Evolutionary conservation across 2,329 filamentous ascomycete species (phyloP), one percentile per base, ranked within the genome.

Genomic region (Ophiosphaerella korrae): DNA sequence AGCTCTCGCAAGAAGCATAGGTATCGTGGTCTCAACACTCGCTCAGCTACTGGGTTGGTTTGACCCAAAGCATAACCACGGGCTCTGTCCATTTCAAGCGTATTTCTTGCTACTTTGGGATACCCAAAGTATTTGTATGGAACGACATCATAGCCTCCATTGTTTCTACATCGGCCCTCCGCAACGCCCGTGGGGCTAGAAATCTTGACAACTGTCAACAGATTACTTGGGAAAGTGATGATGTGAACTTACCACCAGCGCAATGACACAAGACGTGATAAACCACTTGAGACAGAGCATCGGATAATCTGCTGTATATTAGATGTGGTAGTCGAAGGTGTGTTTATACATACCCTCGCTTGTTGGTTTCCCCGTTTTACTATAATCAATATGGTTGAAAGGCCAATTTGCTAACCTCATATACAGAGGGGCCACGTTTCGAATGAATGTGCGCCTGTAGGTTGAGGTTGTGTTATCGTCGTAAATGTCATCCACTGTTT

Each of bases 331-430:
- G 2, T 32, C 9, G 29, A 5, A 8, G 3, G 18, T 14, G 12
- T 16, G 24, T 23, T 26, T 21, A 13, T n/a, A 45, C 42, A 6
- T 56, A 59, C 59, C 62, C 42, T 65, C 58, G 35, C 53, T 59
- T 0, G 61, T 60, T 7, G 56, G 54, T 4, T 59, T 57, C 1
- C 58, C 61, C 7, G 63, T 60, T 8, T 47, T 52, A 24, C 48
- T 11, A n/a, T 61, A 66, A 21, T 69, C 57, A 9, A 71, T 48
- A 34, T 70, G 66, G 14, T 57, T 63, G 21, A 65, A 61, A 1
- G 67, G 67, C 68, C 68, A 72, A 14, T 70, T 66, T 0, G 68
- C 67, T 18, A 72, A 29, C 12, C 68, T 58, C 21, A 72, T 45
- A 18, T 57, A 67, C 7, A 62, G 16, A 1, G 68, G 67, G 2